Percentiles rank a stretch among this genome's conserved stretches.
Evolutionary conservation across 1,284 basidiomycete genomes (phyloP).

Genomic region (Ceratobasidium papillatum): DNA sequence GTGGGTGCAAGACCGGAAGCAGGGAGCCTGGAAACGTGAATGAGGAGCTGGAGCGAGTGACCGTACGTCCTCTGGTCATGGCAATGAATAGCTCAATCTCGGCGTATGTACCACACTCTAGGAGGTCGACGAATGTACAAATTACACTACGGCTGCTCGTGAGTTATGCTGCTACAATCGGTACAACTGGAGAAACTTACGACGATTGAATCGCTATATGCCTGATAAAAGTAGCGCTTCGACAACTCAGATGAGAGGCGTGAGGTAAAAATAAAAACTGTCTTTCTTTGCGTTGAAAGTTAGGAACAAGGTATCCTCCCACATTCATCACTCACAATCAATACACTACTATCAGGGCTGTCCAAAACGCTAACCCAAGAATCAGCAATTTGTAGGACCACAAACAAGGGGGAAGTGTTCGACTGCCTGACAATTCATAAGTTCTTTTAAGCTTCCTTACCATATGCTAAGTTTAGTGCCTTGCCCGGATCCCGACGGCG

Average conservation of each 20-base stretch:
- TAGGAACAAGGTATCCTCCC: neutral
- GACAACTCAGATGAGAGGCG: neutral
- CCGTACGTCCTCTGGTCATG: conserved; percentile 10
- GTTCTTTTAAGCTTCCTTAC: neutral
- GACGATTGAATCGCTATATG: neutral
- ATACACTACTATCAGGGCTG: neutral
- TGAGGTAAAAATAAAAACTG: neutral
- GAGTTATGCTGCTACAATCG: no score
- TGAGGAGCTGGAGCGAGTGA: conserved; percentile 18
- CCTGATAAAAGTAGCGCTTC: neutral
- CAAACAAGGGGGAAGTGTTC: neutral
- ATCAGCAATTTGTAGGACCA: neutral
- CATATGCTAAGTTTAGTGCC: no score
- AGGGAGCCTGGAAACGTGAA: neutral
- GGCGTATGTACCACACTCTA: neutral
- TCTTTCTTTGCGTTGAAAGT: neutral
- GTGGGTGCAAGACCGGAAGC: conserved; percentile 10
- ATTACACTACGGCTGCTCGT: neutral
- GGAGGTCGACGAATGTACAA: neutral
- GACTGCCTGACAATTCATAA: no score
- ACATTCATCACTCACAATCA: no score
- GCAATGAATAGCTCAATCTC: neutral
- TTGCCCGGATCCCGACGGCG: neutral
- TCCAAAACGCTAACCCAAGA: neutral
- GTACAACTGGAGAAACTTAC: no score